Percentiles rank a stretch among this genome's conserved stretches.
Conservation (phyloP, 2,329 filamentous ascomycete genomes). For the Clonostachys byssicola region DNA sequence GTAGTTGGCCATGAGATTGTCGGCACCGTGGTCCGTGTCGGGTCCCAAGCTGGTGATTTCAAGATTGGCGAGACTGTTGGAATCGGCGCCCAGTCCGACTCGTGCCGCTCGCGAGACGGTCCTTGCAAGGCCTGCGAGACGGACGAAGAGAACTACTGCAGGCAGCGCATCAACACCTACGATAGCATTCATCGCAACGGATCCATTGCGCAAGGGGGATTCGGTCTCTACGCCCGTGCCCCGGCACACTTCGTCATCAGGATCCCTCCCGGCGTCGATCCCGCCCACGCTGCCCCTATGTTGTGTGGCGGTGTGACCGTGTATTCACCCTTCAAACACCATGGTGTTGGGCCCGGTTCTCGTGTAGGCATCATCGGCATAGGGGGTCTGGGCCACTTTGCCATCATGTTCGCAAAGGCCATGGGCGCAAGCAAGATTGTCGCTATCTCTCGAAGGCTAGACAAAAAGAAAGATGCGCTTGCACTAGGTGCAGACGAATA, state of each 20-base stretch:
- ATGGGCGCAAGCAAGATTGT: constrained; percentile 58
- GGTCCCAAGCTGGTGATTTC: constrained; percentile 40
- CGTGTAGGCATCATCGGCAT: constrained; percentile 62
- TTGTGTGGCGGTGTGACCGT: constrained; percentile 68
- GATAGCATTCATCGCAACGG: constrained; percentile 17
- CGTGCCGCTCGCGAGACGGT: constrained; percentile 39
- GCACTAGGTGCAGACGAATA: constrained; percentile 54
- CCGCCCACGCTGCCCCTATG: constrained; percentile 53
- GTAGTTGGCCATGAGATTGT: constrained; percentile 65
- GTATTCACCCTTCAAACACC: constrained; percentile 57
- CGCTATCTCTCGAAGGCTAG: constrained; percentile 50
- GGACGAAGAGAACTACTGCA: constrained; percentile 36
- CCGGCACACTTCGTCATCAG: constrained; percentile 42
- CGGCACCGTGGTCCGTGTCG: constrained; percentile 51
- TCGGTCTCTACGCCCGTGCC: constrained; percentile 25
- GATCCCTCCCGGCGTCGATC: constrained; percentile 33
- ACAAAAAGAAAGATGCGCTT: constrained; percentile 50
- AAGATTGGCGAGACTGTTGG: constrained; percentile 60
- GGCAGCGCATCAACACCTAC: constrained; percentile 40
- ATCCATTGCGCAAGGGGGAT: constrained; percentile 38
- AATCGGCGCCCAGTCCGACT: constrained; percentile 55
- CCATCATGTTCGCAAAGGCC: constrained; percentile 63
- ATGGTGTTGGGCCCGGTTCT: constrained; percentile 63
- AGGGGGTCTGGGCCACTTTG: constrained; percentile 66
- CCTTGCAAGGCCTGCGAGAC: constrained; percentile 33